Conservation (phyloP, 192 early-diverging fungal species). For the Mortierella alpina region DNA sequence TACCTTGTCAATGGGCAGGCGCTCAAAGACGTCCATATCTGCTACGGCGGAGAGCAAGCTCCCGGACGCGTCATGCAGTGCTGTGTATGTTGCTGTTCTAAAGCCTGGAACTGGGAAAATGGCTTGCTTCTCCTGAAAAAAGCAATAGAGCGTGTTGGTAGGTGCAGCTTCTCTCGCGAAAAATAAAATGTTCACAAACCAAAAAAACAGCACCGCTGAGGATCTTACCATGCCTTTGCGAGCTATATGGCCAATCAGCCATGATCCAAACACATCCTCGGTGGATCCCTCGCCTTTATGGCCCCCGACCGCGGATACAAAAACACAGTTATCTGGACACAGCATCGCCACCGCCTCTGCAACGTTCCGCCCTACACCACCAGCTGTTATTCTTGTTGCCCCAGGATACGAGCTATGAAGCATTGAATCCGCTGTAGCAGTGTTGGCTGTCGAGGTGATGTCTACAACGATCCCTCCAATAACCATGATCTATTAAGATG, state of each 20-base stretch:
- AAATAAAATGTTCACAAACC: too few relatives aligned
- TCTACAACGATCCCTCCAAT: constrained; percentile 91
- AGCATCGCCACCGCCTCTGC: constrained; percentile 81
- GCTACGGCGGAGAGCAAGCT: constrained; percentile 85
- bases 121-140: constrained; percentile 22
- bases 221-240: constrained; percentile 67
- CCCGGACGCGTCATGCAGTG: constrained; percentile 77
- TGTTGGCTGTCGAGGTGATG: constrained; percentile 70
- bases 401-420: constrained; percentile 82
- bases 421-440: constrained; percentile 15
- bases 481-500: constrained; percentile 70
- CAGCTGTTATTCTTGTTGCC: constrained; percentile 68
- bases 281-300: background rate
- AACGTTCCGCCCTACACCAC: constrained; percentile 95
- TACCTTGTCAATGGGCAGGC: constrained; percentile 56
- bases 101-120: constrained; percentile 26
- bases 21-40: constrained; percentile 89
- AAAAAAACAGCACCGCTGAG: background rate
- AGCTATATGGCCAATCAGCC: constrained; percentile 64
- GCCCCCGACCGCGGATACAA: constrained; percentile 76
- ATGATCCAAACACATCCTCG: constrained; percentile 71
- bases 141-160: background rate
- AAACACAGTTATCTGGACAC: constrained; percentile 66
- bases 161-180: too few relatives aligned
- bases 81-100: constrained; percentile 85